Evolutionary conservation across 176 grass and related monocot species (phyloP), one percentile per base, ranked within the genome.

Genomic region (Oryza officinalis): DNA sequence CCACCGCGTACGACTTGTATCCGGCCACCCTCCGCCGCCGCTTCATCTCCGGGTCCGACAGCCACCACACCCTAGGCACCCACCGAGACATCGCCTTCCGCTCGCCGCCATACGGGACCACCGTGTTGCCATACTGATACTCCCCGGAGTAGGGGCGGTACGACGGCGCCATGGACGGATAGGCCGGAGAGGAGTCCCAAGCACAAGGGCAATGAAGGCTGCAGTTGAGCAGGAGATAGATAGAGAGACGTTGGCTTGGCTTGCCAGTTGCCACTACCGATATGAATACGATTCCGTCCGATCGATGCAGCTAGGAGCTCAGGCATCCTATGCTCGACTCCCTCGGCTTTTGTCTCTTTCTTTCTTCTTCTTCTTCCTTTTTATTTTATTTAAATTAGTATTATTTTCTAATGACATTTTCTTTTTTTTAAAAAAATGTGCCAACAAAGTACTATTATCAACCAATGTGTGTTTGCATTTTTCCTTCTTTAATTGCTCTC

Each of bases 1-100:
- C 91, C 63, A 93, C 92, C 28, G 91, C 81, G 82, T 93, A 98
- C 30, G 89, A 87, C 89, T 98, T 98, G 91, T 98, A 98, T 25
- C 87, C 75, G 10, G 92, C 91, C 40, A 98, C 91, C 76, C 96
- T 38, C 33, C 91, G 64, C 76, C 91, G 89, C 63, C 92, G 92
- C 85, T 90, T 95, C 91, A 93, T 95, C 92, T 98, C 92, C 52
- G 92, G 89, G 76, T 98, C 92, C 10, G 82, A 76, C 70, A 86
- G 85, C 50, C 75, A 65, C 91, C 89, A 86, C 47, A 46, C 35
- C 41, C n/a, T 30, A 17, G 80, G 20, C 22, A 77, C 84, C 43
- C 76, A 67, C 71, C 83, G 31, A 20, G 0, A 5, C 80, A 66
- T 75, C 38, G 67, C 22, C 69, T 75, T 87, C 15, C 38, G 67